Evolutionary conservation across 2,329 filamentous ascomycete genomes (phyloP), one percentile per base, ranked within the genome.

Genomic region (Neopestalotiopsis clavispora): DNA sequence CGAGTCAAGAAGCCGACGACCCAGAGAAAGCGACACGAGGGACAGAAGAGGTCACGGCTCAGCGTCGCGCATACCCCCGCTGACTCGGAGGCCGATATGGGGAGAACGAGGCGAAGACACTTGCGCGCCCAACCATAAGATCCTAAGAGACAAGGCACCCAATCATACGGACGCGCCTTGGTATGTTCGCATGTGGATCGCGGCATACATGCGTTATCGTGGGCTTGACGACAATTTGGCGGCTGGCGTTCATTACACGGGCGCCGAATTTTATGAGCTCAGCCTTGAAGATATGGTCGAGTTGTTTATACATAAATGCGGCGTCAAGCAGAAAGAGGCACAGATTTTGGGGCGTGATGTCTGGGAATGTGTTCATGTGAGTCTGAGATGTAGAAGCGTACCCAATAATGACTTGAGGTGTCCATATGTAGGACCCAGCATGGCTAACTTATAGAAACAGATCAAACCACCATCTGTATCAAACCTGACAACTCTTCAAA

Each of bases 181-280:
- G 61, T 65, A 65, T 45, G 67, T 68, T 20, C 62, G 67, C 49
- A 49, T 60, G 52, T 68, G 67, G 67, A 42, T 68, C 7, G 56
- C 34, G 34, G 67, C 61, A 7, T 68, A 68, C 56, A 60, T 68
- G 23, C 62, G 61, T 20, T 68, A 68, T 23, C 67, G 67, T 30
- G 67, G 67, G 20, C 2, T 68, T 23, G 40, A 68, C 56, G 38
- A 49, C 32, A 30, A 20, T 14, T 20, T 57, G 34, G 67, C 67
- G 14, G 61, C 38, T 23, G 20, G 14, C 5, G 63, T 68, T 10
- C 38, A 65, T 32, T 68, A 64, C 61, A 60, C 67, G 6, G 67
- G 67, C 13, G 67, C 61, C 6, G 67, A 68, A 14, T 40, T 68
- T 14, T 28, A 40, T 14, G 45, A 17, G 20, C 28, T 65, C 14